These are phyloP conservation scores for Dactylonectria macrodidyma DNA, from an alignment of 2,329 filamentous ascomycete species.

Conservation along the genomic window DNA sequence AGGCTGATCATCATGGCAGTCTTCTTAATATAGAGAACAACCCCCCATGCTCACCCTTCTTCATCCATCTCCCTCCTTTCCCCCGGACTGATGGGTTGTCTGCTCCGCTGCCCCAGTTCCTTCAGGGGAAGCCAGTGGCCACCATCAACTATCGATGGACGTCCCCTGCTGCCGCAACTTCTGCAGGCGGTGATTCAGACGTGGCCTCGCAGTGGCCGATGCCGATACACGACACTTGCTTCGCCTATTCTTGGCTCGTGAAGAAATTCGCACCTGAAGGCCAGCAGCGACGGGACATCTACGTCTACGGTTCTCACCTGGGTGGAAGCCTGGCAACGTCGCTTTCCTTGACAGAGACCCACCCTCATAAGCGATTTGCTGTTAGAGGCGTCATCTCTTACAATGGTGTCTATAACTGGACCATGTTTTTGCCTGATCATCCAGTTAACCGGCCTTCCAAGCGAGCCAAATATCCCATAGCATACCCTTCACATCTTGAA, in stretches of 20 bases:
- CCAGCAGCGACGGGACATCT: constrained; percentile 54
- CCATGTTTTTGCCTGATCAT: constrained; percentile 70
- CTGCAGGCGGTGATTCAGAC: constrained; percentile 5
- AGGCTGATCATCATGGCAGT: constrained; percentile 53
- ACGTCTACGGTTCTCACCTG: constrained; percentile 70
- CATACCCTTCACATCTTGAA: constrained; percentile 36
- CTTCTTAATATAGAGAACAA: constrained; percentile 63
- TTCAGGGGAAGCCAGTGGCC: constrained; percentile 62
- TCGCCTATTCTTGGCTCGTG: constrained; percentile 68
- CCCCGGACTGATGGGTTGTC: constrained; percentile 50
- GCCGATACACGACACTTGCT: constrained; percentile 69
- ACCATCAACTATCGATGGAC: constrained; percentile 74
- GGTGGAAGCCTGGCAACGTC: constrained; percentile 71
- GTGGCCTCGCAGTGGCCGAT: constrained; percentile 65
- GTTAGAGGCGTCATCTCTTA: constrained; percentile 69
- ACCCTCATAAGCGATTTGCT: constrained; percentile 58
- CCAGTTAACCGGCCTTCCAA: constrained; percentile 55
- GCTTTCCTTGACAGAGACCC: constrained; percentile 70
- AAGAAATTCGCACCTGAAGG: constrained; percentile 58
- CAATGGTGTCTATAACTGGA: constrained; percentile 78
- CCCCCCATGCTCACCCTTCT: constrained; percentile 59
- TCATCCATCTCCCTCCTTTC: constrained; percentile 70
- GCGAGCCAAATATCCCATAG: constrained; percentile 34
- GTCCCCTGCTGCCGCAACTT: constrained; percentile 28
- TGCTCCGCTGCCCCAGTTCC: constrained; percentile 57